A percentile compares a stretch with the other conserved stretches of the same genome.
These are phyloP conservation scores for Gossypium armourianum DNA, from an alignment of 441 rosid species.

Conservation along the genomic window DNA sequence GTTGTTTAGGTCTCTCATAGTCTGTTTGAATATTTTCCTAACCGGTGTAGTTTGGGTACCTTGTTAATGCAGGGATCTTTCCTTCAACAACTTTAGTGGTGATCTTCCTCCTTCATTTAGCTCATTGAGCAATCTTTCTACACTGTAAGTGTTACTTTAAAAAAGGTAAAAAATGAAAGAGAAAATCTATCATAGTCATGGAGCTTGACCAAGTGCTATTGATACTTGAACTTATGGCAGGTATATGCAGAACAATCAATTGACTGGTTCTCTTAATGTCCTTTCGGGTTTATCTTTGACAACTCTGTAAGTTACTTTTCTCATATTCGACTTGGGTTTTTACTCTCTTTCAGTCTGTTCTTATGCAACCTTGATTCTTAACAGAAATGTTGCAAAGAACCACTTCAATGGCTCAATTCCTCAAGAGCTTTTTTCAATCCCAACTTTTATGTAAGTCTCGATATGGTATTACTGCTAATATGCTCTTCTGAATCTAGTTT, in stretches of 20 bases:
- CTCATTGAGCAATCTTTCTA: slow-evolving; percentile 52
- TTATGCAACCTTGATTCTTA: slow-evolving; percentile 16
- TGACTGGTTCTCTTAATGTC: slow-evolving; percentile 66
- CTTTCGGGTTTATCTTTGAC: slow-evolving; percentile 56
- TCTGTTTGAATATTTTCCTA: background rate
- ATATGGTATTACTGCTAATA: slow-evolving; percentile 5
- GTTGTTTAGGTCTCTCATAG: background rate
- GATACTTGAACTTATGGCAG: slow-evolving; percentile 40
- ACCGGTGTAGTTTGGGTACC: background rate
- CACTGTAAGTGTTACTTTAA: slow-evolving; percentile 43
- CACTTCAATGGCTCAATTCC: slow-evolving; percentile 81
- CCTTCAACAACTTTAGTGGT: slow-evolving; percentile 81
- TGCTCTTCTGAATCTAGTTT: background rate
- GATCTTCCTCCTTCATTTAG: slow-evolving; percentile 75
- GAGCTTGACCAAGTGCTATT: slow-evolving; percentile 16
- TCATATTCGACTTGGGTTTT: background rate
- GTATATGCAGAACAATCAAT: slow-evolving; percentile 73
- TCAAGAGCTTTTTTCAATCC: slow-evolving; percentile 50
- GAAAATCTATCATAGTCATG: background rate
- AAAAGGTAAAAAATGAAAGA: background rate
- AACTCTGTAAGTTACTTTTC: slow-evolving; percentile 52
- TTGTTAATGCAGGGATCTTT: slow-evolving; percentile 60
- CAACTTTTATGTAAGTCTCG: slow-evolving; percentile 53
- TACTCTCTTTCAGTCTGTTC: slow-evolving; percentile 6
- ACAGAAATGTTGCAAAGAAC: slow-evolving; percentile 86